Percentiles rank a stretch among this genome's conserved stretches.
Conservation (phyloP, 2,329 filamentous ascomycete species). For the Colletotrichum lini region DNA sequence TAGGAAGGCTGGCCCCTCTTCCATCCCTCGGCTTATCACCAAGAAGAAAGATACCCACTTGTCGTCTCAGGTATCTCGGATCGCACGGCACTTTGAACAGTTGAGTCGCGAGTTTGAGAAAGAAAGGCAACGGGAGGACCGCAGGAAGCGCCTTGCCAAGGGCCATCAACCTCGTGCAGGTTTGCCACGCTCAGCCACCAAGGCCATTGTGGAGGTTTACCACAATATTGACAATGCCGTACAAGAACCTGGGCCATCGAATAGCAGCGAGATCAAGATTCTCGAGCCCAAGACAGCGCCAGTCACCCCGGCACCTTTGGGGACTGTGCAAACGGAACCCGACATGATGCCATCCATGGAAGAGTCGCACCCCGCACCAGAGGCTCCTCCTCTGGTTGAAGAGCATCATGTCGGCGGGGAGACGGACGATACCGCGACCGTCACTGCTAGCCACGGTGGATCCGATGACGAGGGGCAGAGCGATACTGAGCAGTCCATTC, state of each 20-base stretch:
- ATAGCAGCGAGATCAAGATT: constrained; percentile 49
- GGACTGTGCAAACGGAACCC: constrained; percentile 40
- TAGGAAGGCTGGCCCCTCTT: constrained; percentile 73
- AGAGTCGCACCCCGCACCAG: constrained; percentile 25
- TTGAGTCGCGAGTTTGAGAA: constrained; percentile 97
- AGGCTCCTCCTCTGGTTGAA: constrained; percentile 26
- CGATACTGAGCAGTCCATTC: constrained; percentile 78
- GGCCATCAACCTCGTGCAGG: constrained; percentile 82
- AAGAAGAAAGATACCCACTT: constrained; percentile 84
- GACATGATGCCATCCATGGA: constrained; percentile 25
- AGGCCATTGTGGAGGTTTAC: constrained; percentile 96
- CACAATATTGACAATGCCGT: constrained; percentile 94
- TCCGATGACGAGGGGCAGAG: constrained; percentile 79
- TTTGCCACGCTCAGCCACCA: constrained; percentile 88
- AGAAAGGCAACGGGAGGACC: constrained; percentile 84
- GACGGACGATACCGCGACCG: constrained; percentile 53
- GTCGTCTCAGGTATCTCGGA: constrained; percentile 88
- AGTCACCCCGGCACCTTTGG: constrained; percentile 25
- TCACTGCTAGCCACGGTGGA: constrained; percentile 70
- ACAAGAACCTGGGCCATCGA: constrained; percentile 79
- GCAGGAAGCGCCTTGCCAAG: constrained; percentile 84
- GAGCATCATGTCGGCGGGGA: constrained; percentile 47
- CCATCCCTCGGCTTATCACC: constrained; percentile 90
- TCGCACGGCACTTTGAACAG: constrained; percentile 97
- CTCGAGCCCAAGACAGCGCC: constrained; percentile 36